Base-by-base conservation (phyloP, 345 rosid species). In the Geranium brycei region DNA sequence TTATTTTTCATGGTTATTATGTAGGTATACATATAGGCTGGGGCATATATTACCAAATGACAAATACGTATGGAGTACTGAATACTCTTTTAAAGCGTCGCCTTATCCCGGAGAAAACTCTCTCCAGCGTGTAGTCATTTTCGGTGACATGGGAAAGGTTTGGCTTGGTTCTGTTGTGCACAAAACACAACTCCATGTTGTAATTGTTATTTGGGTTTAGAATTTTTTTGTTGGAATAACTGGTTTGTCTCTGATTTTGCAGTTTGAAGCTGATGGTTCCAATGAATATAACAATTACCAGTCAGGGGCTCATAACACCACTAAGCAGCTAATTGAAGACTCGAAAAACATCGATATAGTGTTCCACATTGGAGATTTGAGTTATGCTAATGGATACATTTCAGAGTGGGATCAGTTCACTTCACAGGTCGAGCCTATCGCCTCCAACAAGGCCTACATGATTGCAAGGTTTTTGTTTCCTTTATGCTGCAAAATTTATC, bases 101-200 rank as follows among this genome's bases (percentile, higher is more conserved):
- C 97, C 98, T 59, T 89, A 65, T 78, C 98, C 95, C 30, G 97
- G 98, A 69, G 93, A 92, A 75, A 81, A 89, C 70, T 89, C 97
- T 0, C 69, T 87, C 66, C 98, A 92, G 66, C 85, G 83, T 51
- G 83, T 92, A 62, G 75, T 89, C 41, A 74, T 92, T 63, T 89
- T 87, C 30, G 97, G 97, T 64, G 98, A 87, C 78, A 89, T 92
- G 74, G 74, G 74, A 19, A 71, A 71, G 74, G 74, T 71, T 31
- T n/a, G 31, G 19, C 64, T 47, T 7, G 1, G 28, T 23, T 23
- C 28, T 38, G 47, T 5, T 38, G 47, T 38, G 47, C 47, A 23
- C 28, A 23, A 23, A 23, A 23, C 28, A 23, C 28, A 23, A 23
- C 28, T 23, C 28, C 28, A 23, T 23, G 28, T 23, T 35, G 7